Evolutionary conservation across 1,284 basidiomycete species (phyloP).

Genomic region (Tilletia caries): DNA sequence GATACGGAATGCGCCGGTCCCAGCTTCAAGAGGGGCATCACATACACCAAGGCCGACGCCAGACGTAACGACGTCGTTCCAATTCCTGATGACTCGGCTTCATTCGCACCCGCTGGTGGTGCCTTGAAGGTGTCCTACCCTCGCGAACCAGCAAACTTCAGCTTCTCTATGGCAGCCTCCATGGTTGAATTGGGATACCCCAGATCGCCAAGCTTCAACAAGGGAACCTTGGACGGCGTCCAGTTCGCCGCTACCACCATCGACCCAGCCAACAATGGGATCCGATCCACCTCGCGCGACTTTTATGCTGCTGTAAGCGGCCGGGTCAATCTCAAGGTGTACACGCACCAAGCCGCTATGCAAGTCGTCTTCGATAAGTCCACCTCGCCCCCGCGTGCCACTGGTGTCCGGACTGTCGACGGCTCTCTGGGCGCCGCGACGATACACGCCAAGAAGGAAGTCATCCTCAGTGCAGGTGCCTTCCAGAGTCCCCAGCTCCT

Average conservation of each 20-base stretch:
- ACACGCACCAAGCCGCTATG: conserved; percentile 40
- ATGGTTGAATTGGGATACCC: conserved; percentile 33
- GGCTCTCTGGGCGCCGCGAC: conserved; percentile 17
- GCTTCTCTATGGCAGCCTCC: conserved; percentile 25
- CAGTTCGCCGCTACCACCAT: conserved; percentile 40
- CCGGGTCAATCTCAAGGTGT: conserved; percentile 43
- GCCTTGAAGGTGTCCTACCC: conserved; percentile 34
- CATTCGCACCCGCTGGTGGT: conserved; percentile 24
- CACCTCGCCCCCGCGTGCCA: conserved; percentile 17
- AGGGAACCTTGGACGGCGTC: conserved; percentile 42
- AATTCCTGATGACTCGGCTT: conserved; percentile 27
- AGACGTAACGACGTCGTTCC: conserved; percentile 22
- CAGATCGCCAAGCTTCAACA: conserved; percentile 26
- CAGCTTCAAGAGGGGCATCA: conserved; percentile 30
- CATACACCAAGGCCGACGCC: conserved; percentile 26
- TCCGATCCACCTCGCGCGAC: conserved; percentile 31
- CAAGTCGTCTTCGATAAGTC: conserved; percentile 51
- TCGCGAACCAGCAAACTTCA: conserved; percentile 36
- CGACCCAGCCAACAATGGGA: conserved; percentile 21
- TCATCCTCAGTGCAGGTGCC: conserved; percentile 46
- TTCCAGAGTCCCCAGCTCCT: conserved; percentile 50
- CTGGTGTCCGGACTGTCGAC: conserved; percentile 22
- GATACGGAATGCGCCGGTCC: too few relatives aligned
- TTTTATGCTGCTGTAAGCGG: conserved; percentile 26
- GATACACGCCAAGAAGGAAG: conserved; percentile 35